phyloP scores from a whole-genome alignment of 192 early-diverging fungal genomes.

The Rhizophagus clarus region DNA sequence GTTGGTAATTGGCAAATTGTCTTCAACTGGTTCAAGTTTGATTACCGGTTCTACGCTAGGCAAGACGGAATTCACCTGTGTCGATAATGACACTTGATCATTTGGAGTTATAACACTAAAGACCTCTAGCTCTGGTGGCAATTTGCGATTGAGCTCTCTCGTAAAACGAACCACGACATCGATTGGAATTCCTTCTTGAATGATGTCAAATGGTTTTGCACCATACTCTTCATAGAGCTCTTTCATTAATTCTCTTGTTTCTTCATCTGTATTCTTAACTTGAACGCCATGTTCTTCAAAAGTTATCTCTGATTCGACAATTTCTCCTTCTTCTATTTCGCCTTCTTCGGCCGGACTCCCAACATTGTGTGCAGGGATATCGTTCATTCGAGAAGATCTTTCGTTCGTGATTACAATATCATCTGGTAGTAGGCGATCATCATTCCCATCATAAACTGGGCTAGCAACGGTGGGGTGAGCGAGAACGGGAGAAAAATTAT shows the following conservation, averaged over 20 bases:
- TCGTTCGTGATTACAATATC: too few relatives aligned
- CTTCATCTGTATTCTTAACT: neutral
- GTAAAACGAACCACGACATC: neutral
- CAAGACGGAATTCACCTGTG: neutral
- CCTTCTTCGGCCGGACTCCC: neutral
- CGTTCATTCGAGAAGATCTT: too few relatives aligned
- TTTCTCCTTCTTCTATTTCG: neutral
- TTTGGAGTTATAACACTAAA: neutral
- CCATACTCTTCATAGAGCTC: neutral
- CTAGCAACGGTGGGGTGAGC: too few relatives aligned
- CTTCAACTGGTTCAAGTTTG: neutral
- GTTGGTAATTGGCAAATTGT: neutral
- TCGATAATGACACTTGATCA: neutral
- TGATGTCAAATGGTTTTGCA: neutral
- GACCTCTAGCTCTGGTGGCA: neutral
- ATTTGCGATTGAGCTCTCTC: neutral
- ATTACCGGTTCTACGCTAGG: neutral
- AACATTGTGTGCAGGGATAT: neutral
- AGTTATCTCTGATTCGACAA: neutral
- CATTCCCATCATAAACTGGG: too few relatives aligned
- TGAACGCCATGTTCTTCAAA: neutral
- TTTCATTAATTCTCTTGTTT: neutral
- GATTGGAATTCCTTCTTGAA: neutral
- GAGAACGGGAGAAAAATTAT: too few relatives aligned
- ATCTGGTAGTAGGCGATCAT: too few relatives aligned